Evolutionary conservation across 164 flowering plant species (phyloP), one percentile per base, ranked within the genome.

Genomic region (Taxillus chinensis): DNA sequence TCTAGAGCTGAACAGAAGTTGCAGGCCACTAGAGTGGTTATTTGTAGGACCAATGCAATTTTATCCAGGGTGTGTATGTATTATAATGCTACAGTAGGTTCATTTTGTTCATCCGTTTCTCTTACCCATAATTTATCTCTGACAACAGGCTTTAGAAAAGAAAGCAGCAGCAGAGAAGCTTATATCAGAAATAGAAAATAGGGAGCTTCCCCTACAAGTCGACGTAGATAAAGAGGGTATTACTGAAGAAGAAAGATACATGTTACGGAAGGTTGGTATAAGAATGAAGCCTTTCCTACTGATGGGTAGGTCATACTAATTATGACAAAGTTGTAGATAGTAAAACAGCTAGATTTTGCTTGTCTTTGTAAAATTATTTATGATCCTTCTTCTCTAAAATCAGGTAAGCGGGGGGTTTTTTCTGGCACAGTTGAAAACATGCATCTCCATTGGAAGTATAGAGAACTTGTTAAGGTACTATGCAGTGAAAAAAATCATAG

Each of bases 381-480:
- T 50, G 57, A 27, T 27, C 27, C 27, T 27, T 27, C 27, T 27
- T 27, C 27, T 65, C 40, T 41, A 14, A 73, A 9, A 43, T 69
- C 83, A 95, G 99, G 99, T 59, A 83, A 87, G 74, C 77, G 99
- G 8, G 97, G 96, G 16, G 85, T 91, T 40, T 95, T 86, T 72
- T 95, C 75, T 68, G 99, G 99, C 59, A 90, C 96, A 7, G 61
- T 93, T 60, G 97, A 91, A 72, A 91, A 91, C 72, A 91, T 95
- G 96, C 99, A 95, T 79, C 87, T 89, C 57, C 97, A 91, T 72
- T 95, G 99, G 99, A 95, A 91, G 68, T 85, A 95, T 71, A 77
- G 99, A 71, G 99, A 95, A 75, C 86, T 95, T 74, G 89, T 95
- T 59, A 95, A 95, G 79, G 65, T 95, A 63, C 77, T 92, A 45